Percentiles rank a stretch among this genome's conserved stretches.
Evolutionary conservation across 2,329 filamentous ascomycete species (phyloP).

Genomic region (Triangularia verruculosa): DNA sequence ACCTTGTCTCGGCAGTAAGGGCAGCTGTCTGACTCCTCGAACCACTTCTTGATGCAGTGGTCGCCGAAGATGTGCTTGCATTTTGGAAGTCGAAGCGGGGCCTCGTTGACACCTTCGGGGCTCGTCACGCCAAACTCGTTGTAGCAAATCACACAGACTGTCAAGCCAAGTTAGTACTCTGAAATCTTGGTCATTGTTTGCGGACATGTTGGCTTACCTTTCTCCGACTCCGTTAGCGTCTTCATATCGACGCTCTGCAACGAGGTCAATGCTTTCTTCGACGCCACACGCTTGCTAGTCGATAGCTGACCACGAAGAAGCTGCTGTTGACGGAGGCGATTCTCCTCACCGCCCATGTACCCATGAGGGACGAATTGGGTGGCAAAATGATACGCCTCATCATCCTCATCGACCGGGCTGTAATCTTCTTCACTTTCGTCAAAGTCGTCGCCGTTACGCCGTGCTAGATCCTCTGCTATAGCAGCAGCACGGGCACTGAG

Average conservation of each 20-base stretch:
- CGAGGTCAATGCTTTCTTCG: constrained; percentile 44
- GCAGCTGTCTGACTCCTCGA: constrained; percentile 60
- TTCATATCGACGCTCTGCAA: constrained; percentile 46
- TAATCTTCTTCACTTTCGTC: constrained; percentile 22
- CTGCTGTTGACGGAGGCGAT: constrained; percentile 40
- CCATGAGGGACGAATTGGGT: constrained; percentile 15
- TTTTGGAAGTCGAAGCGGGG: constrained; percentile 55
- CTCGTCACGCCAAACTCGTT: constrained; percentile 57
- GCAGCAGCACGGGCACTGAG: neutral
- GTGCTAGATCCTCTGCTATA: too few species aligned
- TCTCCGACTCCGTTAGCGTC: constrained; percentile 45
- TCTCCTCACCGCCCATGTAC: constrained; percentile 33
- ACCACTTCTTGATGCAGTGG: constrained; percentile 64
- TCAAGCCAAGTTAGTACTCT: constrained; percentile 6
- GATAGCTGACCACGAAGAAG: constrained; percentile 44
- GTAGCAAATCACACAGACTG: constrained; percentile 63
- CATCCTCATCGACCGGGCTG: constrained; percentile 18
- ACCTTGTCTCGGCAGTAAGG: constrained; percentile 64
- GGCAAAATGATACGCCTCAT: constrained; percentile 23
- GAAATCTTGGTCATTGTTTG: neutral
- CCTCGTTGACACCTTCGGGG: constrained; percentile 57
- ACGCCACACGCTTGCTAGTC: constrained; percentile 45
- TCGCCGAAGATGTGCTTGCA: constrained; percentile 65
- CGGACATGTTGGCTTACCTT: constrained; percentile 40
- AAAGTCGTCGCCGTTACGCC: neutral